A percentile compares a stretch with the other conserved stretches of the same genome.
phyloP scores from a whole-genome alignment of 139 green algal species.

The Desmodesmus armatus region DNA sequence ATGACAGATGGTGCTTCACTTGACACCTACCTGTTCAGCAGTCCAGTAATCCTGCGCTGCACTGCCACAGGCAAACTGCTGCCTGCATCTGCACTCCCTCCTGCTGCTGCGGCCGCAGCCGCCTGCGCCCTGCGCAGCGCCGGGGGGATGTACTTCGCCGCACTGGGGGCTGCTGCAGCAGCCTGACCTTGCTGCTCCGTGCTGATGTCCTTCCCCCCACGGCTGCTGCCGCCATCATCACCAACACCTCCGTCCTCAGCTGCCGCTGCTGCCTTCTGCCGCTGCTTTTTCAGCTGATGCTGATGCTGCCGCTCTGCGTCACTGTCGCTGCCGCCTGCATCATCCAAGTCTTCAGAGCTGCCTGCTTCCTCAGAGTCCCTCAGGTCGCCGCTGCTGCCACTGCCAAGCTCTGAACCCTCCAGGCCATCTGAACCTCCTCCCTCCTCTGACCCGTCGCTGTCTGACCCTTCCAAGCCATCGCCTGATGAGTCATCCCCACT shows the following conservation, averaged over 20 bases:
- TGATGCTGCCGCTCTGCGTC: no score
- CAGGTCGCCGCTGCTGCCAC: not conserved
- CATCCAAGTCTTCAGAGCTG: no score
- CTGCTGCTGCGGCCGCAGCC: constrained; percentile 20
- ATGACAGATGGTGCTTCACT: not conserved
- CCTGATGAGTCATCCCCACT: no score
- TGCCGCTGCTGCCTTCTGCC: not conserved
- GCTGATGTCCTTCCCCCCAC: no score
- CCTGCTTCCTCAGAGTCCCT: no score
- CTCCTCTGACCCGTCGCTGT: not conserved
- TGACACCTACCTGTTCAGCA: constrained; percentile 79
- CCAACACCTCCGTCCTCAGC: not conserved
- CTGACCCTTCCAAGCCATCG: not conserved
- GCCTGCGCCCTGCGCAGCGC: constrained; percentile 56
- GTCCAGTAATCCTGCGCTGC: constrained; percentile 69
- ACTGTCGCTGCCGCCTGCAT: not conserved
- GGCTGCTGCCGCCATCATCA: no score
- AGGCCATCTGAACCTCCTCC: not conserved
- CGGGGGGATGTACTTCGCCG: constrained; percentile 71
- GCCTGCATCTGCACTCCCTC: not conserved
- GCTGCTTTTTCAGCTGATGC: not conserved
- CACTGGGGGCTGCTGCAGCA: not conserved
- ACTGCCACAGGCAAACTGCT: constrained; percentile 42
- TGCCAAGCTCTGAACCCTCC: constrained; percentile 11
- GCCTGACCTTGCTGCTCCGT: no score